Evolutionary conservation across 108 stramenopile genomes (phyloP), one percentile per base, ranked within the genome.

Genomic region (Discostella pseudostelligera): DNA sequence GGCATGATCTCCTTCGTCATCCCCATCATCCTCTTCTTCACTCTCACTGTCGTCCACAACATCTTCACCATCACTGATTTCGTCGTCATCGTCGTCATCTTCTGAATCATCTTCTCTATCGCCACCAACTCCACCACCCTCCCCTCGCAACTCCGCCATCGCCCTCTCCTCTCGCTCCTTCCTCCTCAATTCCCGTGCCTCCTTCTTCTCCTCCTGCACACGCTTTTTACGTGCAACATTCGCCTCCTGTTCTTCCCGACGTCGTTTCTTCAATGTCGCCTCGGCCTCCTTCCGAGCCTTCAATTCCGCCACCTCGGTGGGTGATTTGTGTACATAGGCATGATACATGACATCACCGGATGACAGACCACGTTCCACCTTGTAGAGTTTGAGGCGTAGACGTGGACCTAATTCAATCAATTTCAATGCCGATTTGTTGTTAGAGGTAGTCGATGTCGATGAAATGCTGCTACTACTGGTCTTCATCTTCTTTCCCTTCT

Each of bases 331-430:
- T 1, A 90, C 76, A 58, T 90, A 90, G n/a, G 92, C 93, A 81
- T 99, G 97, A 76, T 94, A 99, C 83, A 98, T 92, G 37, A 99
- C 96, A 69, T 97, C 97, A 4, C 99, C 98, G 28, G 77, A 82
- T 16, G 82, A 89, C 54, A 99, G 60, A 17, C 97, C 98, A 24
- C 93, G 74, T 78, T 99, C 94, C 39, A 99, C 96, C 83, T 99
- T 98, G 74, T 85, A 67, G 20, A 99, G 81, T 70, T 94, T 74
- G 40, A 98, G 47, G 22, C 90, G 82, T 46, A 99, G 56, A 16
- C 99, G 74, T 10, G 99, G 99, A 17, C 99, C 99, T 22, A 99
- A 66, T 80, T 99, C 99, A 7, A 95, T 88, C 72, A 99, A 78
- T 71, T 97, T 96, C 35, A 99, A 80, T 4, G 95, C 95, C 25